phyloP scores from a whole-genome alignment of 192 early-diverging fungal species.

The Backusella luteola region DNA sequence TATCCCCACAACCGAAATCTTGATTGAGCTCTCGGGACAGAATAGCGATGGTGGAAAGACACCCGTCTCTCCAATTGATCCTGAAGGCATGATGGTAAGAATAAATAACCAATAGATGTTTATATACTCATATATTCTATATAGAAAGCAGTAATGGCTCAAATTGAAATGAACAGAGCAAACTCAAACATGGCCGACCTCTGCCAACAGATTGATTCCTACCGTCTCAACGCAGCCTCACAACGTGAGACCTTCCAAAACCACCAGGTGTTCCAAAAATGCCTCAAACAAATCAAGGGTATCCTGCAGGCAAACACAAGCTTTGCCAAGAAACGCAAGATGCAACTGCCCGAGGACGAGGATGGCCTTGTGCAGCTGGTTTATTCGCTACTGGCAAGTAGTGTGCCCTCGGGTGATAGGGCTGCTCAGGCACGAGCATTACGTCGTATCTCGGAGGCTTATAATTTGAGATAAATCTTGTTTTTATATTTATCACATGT shows the following conservation, averaged over 20 bases:
- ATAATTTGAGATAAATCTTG: conserved; percentile 27
- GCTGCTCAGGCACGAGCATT: conserved; percentile 18
- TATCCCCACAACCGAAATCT: conserved; percentile 29
- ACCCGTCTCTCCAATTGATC: conserved; percentile 33
- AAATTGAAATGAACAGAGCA: conserved; percentile 42
- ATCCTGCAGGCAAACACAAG: conserved; percentile 30
- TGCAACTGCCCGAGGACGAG: conserved; percentile 20
- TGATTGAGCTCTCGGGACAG: conserved; percentile 38
- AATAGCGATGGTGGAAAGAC: conserved; percentile 35
- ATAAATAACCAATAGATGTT: not conserved
- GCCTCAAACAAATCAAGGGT: conserved; percentile 41
- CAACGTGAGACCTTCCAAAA: conserved; percentile 30
- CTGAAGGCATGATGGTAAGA: conserved; percentile 38
- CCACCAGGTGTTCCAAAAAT: conserved; percentile 38
- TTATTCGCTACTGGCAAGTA: conserved; percentile 26
- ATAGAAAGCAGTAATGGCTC: conserved; percentile 38
- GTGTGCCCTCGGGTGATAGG: not conserved
- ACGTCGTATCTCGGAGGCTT: conserved; percentile 39
- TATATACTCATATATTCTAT: too few relatives aligned
- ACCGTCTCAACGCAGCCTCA: conserved; percentile 27
- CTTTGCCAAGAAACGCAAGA: conserved; percentile 26
- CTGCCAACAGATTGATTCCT: conserved; percentile 39
- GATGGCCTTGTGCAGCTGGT: conserved; percentile 34
- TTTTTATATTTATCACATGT: not conserved
- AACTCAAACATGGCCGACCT: conserved; percentile 40